Evolutionary conservation across 805 yeast species (phyloP).

Genomic region (Starmera pachycereana): DNA sequence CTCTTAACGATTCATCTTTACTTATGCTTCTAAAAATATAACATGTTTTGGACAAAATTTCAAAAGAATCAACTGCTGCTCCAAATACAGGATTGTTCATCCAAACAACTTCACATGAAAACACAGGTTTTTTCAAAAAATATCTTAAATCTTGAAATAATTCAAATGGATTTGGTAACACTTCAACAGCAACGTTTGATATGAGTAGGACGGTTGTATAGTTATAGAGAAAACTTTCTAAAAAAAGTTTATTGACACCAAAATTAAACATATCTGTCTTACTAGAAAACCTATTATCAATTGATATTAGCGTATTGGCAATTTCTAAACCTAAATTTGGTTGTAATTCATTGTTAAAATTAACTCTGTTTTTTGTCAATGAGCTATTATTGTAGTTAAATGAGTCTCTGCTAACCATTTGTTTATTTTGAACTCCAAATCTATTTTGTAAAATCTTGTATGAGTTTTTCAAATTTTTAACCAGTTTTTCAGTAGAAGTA

Average conservation of each 20-base stretch:
- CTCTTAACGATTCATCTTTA: conserved; percentile 2
- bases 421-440: conserved; percentile 1
- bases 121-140: conserved; percentile 24
- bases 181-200: conserved; percentile 21
- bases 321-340: conserved; percentile 17
- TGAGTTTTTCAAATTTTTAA: conserved; percentile 26
- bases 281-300: not conserved
- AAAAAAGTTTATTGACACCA: conserved; percentile 22
- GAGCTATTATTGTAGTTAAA: not conserved
- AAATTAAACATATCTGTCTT: conserved; percentile 1
- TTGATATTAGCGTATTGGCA: conserved; percentile 8
- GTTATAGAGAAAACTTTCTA: conserved; percentile 35
- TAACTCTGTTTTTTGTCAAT: not conserved
- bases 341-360: conserved; percentile 8
- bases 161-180: conserved; percentile 32
- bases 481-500: conserved; percentile 19
- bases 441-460: conserved; percentile 25
- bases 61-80: conserved; percentile 25
- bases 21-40: conserved; percentile 18
- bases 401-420: not conserved
- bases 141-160: conserved; percentile 24
- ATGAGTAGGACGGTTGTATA: conserved; percentile 29
- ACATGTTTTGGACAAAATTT: conserved; percentile 25
- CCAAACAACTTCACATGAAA: conserved; percentile 26
- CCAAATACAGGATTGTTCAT: conserved; percentile 33